phyloP scores from a whole-genome alignment of 176 grass and related monocot genomes.

The Tillandsia leiboldiana region DNA sequence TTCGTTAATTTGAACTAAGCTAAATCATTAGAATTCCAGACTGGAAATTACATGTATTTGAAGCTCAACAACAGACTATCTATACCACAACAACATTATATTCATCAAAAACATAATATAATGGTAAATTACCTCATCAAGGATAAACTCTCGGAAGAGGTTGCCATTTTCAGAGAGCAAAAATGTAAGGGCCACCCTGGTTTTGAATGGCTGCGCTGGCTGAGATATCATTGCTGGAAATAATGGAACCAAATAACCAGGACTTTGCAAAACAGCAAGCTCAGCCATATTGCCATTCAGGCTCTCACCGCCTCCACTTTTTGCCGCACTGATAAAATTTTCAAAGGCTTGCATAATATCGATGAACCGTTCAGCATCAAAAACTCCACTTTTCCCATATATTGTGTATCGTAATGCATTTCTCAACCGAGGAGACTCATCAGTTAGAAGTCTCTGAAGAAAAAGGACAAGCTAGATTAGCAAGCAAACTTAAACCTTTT shows the following conservation, averaged over 20 bases:
- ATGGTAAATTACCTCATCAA: slow-evolving; percentile 66
- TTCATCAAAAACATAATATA: slow-evolving; percentile 5
- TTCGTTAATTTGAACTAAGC: background rate
- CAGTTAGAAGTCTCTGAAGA: slow-evolving; percentile 83
- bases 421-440: slow-evolving; percentile 83
- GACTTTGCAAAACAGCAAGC: slow-evolving; percentile 61
- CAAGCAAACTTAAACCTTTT: background rate
- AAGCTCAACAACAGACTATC: too few species aligned
- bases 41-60: too few species aligned
- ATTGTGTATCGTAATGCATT: slow-evolving; percentile 85
- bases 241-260: slow-evolving; percentile 46
- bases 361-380: slow-evolving; percentile 92
- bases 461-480: slow-evolving; percentile 7
- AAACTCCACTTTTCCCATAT: slow-evolving; percentile 88
- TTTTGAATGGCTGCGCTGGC: slow-evolving; percentile 47
- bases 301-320: slow-evolving; percentile 83
- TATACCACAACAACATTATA: background rate
- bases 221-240: slow-evolving; percentile 50
- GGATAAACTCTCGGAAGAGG: slow-evolving; percentile 93
- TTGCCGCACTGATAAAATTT: slow-evolving; percentile 84
- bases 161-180: slow-evolving; percentile 79
- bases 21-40: too few species aligned
- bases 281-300: slow-evolving; percentile 84
- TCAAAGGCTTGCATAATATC: slow-evolving; percentile 99
- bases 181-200: slow-evolving; percentile 74